phyloP scores from a whole-genome alignment of 768 basidiomycete species.

The Brasilioporus rufonigricans region DNA sequence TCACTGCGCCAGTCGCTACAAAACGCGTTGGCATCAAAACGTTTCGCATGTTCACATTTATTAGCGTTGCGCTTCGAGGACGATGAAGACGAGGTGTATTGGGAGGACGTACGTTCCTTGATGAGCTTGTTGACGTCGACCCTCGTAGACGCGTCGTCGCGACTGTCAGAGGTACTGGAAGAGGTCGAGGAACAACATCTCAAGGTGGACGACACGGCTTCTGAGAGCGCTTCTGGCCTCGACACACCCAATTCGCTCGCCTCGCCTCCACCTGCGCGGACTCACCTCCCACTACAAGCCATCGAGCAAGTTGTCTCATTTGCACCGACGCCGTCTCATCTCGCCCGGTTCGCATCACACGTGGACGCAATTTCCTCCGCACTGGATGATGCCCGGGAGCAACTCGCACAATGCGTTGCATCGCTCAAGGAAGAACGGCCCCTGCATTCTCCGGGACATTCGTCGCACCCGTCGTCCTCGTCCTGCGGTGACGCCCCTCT shows the following conservation, averaged over 20 bases:
- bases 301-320: constrained; percentile 40
- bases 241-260: constrained; percentile 16
- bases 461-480: constrained; percentile 20
- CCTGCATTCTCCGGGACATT: constrained; percentile 18
- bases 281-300: constrained; percentile 4
- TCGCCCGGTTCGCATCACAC: constrained; percentile 70
- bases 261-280: constrained; percentile 19
- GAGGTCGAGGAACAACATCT: constrained; percentile 53
- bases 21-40: constrained; percentile 65
- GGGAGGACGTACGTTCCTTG: constrained; percentile 81
- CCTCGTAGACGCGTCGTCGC: constrained; percentile 60
- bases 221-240: constrained; percentile 12
- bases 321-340: constrained; percentile 69
- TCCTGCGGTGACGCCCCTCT: constrained; percentile 7
- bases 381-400: constrained; percentile 66
- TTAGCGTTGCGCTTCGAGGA: constrained; percentile 75
- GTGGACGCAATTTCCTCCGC: constrained; percentile 67
- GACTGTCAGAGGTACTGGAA: constrained; percentile 62
- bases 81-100: constrained; percentile 73
- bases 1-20: constrained; percentile 61
- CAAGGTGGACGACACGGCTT: constrained; percentile 46
- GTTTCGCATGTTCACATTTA: constrained; percentile 77
- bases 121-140: constrained; percentile 68
- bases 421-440: constrained; percentile 45
- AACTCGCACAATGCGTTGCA: constrained; percentile 61